Evolutionary conservation across 163 green algal species (phyloP), one percentile per base, ranked within the genome.

Genomic region (Scenedesmus sp.): DNA sequence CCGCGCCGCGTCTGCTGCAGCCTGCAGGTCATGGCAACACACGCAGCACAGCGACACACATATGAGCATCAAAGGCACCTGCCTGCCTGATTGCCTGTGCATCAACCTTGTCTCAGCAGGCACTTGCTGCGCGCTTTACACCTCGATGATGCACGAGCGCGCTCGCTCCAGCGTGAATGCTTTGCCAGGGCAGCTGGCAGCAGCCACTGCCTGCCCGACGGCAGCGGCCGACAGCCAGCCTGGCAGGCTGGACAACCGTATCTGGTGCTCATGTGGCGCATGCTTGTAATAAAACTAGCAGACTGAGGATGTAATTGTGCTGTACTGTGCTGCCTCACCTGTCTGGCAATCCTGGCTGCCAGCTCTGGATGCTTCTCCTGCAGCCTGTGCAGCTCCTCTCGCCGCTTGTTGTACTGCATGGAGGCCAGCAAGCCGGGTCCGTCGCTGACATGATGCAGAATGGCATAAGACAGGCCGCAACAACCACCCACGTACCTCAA

Each of bases 381-480:
- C 42, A 99, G 92, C 0, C 97, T 91, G 70, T 99, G 97, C 46
- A 98, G 93, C 94, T 98, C 96, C 92, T 98, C 96, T 6, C 97
- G 93, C 82, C 95, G 94, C 90, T 98, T 97, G 93, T 99, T 99
- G 93, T 99, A 95, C 97, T 99, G 95, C 91, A 95, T 35, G 49
- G n/a, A 46, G 70, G 43, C 24, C 24, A 65, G 15, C 49, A 65
- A 20, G 46, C 53, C 13, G 70, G 0, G 22, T 37, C 30, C 82
- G 92, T 35, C 3, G 72, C 59, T 15, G 24, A 59, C 6, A 61
- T 46, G 40, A 30, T 81, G 13, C 22, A 81, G 30, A 15, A 9
- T 12, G 49, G 49, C n/a, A 44, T 10, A 30, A 49, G 72, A 44
- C 26, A 44, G 72, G 18, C 20, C 35, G 33, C 43, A 26, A 20